A percentile compares a stretch with the other conserved stretches of the same genome.
Evolutionary conservation across 192 early-diverging fungal species (phyloP).

Genomic region (Borealophlyctis nickersoniae): DNA sequence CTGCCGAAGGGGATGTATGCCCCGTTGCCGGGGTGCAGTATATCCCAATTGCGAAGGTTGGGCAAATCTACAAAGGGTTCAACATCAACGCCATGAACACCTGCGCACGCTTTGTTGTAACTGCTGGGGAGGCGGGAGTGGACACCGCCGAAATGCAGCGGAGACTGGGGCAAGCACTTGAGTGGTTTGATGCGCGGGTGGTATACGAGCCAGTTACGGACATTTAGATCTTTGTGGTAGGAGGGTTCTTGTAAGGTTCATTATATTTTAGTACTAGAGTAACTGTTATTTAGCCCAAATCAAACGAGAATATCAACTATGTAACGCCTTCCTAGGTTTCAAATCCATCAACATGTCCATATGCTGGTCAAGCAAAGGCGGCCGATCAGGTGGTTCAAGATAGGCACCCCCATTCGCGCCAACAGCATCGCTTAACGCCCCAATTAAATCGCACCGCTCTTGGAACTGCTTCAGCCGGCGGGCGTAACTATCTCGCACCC

Average conservation of each 20-base stretch:
- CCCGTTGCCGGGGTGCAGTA: constrained; percentile 23
- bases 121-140: constrained; percentile 5
- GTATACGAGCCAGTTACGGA: constrained; percentile 14
- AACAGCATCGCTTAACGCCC: neutral
- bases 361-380: no score
- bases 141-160: constrained; percentile 16
- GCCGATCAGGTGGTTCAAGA: no score
- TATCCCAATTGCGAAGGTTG: constrained; percentile 28
- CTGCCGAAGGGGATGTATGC: constrained; percentile 17
- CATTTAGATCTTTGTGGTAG: no score
- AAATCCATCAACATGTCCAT: no score
- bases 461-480: constrained; percentile 36
- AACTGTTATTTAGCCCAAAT: no score
- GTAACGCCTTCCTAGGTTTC: no score
- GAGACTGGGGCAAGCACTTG: constrained; percentile 18
- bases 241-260: no score
- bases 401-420: neutral
- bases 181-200: constrained; percentile 28
- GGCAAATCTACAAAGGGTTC: constrained; percentile 33
- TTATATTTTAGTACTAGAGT: no score
- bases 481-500: constrained; percentile 32
- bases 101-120: constrained; percentile 27
- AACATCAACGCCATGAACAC: constrained; percentile 41
- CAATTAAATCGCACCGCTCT: constrained; percentile 37
- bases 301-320: no score